A percentile compares a stretch with the other conserved stretches of the same genome.
Evolutionary conservation across 2,329 filamentous ascomycete genomes (phyloP).

Genomic region (Colletotrichum musicola): DNA sequence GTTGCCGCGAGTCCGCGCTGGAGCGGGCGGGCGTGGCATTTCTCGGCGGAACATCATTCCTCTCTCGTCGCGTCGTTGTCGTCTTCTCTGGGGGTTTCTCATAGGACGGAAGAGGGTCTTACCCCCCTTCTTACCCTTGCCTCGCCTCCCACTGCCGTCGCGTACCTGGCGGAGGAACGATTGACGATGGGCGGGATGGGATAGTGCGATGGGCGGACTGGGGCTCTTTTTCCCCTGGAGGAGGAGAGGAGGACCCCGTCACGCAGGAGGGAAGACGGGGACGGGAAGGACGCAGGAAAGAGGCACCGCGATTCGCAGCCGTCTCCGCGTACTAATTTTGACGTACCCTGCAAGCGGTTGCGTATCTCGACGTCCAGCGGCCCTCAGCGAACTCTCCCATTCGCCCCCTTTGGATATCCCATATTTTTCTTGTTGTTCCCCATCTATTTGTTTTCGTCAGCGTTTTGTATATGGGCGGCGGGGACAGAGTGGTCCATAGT

Average conservation of each 20-base stretch:
- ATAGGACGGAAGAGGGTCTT: no score
- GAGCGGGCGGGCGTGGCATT: constrained; percentile 18
- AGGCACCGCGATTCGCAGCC: constrained; percentile 8
- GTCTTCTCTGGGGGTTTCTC: no score
- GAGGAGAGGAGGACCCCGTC: background rate
- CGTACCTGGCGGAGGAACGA: constrained; percentile 24
- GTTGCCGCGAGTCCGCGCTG: constrained; percentile 17
- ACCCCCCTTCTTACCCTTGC: constrained; percentile 5
- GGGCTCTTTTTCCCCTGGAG: background rate
- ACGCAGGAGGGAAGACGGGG: background rate
- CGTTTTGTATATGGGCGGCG: no score
- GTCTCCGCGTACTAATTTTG: constrained; percentile 13
- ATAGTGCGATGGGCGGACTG: constrained; percentile 27
- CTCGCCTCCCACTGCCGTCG: constrained; percentile 11
- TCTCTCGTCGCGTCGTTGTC: background rate
- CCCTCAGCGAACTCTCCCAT: no score
- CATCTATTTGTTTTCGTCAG: no score
- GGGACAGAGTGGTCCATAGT: background rate
- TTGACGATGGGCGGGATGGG: constrained; percentile 12
- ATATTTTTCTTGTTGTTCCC: background rate
- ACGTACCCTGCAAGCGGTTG: constrained; percentile 18
- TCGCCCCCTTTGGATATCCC: background rate
- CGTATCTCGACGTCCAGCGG: constrained; percentile 14
- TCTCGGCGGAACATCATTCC: constrained; percentile 20
- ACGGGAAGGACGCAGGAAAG: background rate